Base-by-base conservation (phyloP, 805 yeast genomes). In the Teunomyces gatunensis region DNA sequence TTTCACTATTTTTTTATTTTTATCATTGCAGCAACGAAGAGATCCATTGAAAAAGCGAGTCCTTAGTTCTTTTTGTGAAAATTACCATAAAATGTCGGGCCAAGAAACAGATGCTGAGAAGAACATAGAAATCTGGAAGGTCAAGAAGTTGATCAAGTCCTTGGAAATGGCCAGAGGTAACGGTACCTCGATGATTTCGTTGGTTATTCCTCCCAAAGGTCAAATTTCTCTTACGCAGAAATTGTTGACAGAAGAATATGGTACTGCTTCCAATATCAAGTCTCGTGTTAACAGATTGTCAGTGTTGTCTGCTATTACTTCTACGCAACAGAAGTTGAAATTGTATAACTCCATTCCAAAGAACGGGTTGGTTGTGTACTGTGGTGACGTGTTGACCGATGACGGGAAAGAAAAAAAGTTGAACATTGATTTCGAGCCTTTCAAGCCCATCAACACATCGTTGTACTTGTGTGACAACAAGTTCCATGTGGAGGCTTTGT, bases 121-220 rank as follows among this genome's bases (percentile, higher is more conserved):
- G 75, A 92, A 91, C 75, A 92, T 94, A 67, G 96, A 94, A 77
- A 91, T 94, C 77, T 94, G 99, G 99, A 94, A 94, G 83, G 84
- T 94, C 79, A 92, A 91, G 79, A 94, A 94, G 74, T 79, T 89
- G 70, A 75, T 91, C 79, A 87, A 87, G 71, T 81, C 86, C 51
- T 79, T 94, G 58, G 94, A 94, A 67, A 75, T 74, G 60, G 98
- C 98, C 46, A 83, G 97, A 69, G 99, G 99, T 69, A 94, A 92
- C 68, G 99, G 99, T 71, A 94, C 99, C 41, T 94, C 99, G 20
- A 94, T 94, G 98, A 94, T 94, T 65, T 90, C 97, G 23, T 78
- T 94, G 66, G 88, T 94, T 59, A 89, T 91, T 55, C 97, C 99
- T 37, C 99, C 99, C 59, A 85, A 82, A 67, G 92, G 95, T 50